Conservation (phyloP, 129 eudicot species). For the Flaveria linearis region DNA sequence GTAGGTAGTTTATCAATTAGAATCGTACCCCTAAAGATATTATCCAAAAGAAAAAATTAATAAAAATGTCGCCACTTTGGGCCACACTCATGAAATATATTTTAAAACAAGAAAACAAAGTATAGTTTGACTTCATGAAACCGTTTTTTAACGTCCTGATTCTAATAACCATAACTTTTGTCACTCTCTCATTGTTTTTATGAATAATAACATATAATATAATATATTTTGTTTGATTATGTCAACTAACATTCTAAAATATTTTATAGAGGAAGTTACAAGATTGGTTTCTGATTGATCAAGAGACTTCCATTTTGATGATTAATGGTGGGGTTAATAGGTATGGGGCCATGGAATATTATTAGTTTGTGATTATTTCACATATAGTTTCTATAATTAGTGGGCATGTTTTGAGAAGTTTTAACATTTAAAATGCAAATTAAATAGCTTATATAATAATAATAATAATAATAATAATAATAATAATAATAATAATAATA, state of each 20-base stretch:
- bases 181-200: slow-evolving; percentile 23
- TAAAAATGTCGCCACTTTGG: not conserved
- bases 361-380: not conserved
- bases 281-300: not conserved
- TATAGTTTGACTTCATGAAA: slow-evolving; percentile 39
- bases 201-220: slow-evolving; percentile 25
- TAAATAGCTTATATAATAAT: not conserved
- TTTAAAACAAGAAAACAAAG: slow-evolving; percentile 19
- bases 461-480: no score
- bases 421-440: not conserved
- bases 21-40: not conserved
- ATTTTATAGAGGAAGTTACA: not conserved
- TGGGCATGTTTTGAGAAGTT: not conserved
- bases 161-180: slow-evolving; percentile 35
- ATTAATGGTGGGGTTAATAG: not conserved
- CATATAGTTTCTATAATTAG: not conserved
- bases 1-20: not conserved
- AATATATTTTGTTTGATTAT: slow-evolving; percentile 25
- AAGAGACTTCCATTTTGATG: not conserved
- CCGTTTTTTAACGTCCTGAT: slow-evolving; percentile 52
- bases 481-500: no score
- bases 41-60: not conserved
- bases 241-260: slow-evolving; percentile 19
- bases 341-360: not conserved
- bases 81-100: slow-evolving; percentile 4